These are phyloP conservation scores for Ministeria vibrans DNA, from an alignment of 78 protist genomes.

Conservation along the genomic window DNA sequence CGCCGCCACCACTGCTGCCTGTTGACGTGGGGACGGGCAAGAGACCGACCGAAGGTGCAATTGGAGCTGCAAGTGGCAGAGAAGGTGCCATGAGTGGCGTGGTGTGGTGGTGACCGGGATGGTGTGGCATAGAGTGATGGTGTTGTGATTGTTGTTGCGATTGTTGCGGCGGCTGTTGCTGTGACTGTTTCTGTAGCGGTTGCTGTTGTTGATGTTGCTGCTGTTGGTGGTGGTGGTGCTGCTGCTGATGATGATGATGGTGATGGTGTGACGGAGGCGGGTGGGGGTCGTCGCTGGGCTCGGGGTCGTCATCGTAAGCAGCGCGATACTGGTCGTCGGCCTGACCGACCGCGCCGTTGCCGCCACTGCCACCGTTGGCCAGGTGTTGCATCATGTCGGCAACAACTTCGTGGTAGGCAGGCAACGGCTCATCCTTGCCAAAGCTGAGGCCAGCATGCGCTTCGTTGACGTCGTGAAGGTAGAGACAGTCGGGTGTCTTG, in stretches of 20 bases:
- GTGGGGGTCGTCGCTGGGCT: not conserved
- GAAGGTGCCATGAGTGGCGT: too few relatives aligned
- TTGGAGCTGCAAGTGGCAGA: too few relatives aligned
- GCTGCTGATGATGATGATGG: not conserved
- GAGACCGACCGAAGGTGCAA: too few relatives aligned
- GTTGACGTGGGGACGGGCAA: too few relatives aligned
- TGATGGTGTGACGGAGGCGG: not conserved
- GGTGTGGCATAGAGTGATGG: too few relatives aligned
- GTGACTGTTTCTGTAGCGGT: not conserved
- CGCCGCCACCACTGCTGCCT: too few relatives aligned
- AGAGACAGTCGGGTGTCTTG: constrained; percentile 87
- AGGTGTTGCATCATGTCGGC: not conserved
- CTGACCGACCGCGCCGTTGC: not conserved
- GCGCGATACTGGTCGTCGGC: too few relatives aligned
- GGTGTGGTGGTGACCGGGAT: too few relatives aligned
- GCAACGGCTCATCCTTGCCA: constrained; percentile 78
- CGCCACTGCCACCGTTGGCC: not conserved
- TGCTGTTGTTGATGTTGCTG: not conserved
- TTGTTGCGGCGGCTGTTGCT: not conserved
- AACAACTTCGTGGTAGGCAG: not conserved
- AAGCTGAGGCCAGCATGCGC: constrained; percentile 55
- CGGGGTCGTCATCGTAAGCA: not conserved
- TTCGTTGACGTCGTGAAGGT: constrained; percentile 82
- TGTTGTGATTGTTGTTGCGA: not conserved
- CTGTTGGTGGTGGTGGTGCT: not conserved